Evolutionary conservation across 805 yeast species (phyloP).

Genomic region (Metschnikowia hibisci): DNA sequence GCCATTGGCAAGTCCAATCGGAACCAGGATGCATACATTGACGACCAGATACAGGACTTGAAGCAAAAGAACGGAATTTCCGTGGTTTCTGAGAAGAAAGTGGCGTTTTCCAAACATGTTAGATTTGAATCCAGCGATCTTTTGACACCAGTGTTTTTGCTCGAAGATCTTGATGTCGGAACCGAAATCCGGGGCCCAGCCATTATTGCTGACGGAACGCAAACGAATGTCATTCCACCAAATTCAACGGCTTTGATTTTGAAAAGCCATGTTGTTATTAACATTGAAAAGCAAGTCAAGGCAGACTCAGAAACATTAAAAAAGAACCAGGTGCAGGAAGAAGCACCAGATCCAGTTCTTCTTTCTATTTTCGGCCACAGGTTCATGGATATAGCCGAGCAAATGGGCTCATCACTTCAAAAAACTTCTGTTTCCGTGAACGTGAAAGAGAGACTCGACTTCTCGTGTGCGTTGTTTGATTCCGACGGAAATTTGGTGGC

Average conservation of each 20-base stretch:
- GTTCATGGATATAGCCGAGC: constrained; percentile 27
- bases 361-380: constrained; percentile 22
- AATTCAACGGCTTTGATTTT: constrained; percentile 14
- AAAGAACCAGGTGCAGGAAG: not conserved
- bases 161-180: constrained; percentile 14
- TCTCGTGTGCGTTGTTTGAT: constrained; percentile 45
- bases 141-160: constrained; percentile 15
- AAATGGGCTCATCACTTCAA: constrained; percentile 44
- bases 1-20: constrained; percentile 14
- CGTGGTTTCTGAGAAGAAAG: not conserved
- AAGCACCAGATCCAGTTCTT: constrained; percentile 16
- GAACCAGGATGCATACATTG: constrained; percentile 12
- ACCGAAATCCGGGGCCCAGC: constrained; percentile 17
- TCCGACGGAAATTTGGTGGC: constrained; percentile 41
- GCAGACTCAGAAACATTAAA: not conserved
- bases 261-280: constrained; percentile 16
- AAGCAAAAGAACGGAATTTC: not conserved
- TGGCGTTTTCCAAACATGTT: constrained; percentile 12
- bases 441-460: constrained; percentile 43
- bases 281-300: constrained; percentile 3
- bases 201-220: constrained; percentile 20
- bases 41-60: constrained; percentile 12
- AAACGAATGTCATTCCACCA: constrained; percentile 18
- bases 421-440: constrained; percentile 45
- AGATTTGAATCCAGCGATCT: constrained; percentile 8